phyloP scores from a whole-genome alignment of 2,329 filamentous ascomycete species.

The Talaromyces sp. region DNA sequence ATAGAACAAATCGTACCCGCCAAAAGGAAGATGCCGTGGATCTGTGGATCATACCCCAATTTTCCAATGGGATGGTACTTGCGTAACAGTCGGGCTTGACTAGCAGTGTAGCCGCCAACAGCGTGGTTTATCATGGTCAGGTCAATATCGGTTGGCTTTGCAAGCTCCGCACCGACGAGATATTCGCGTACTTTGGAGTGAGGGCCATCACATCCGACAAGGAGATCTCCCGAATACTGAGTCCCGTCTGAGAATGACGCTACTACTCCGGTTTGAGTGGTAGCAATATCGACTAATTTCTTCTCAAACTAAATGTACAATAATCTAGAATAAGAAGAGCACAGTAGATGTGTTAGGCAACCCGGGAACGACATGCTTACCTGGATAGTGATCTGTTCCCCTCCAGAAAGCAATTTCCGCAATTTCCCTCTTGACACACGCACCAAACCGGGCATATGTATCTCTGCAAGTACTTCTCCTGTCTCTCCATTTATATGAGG shows the following conservation, averaged over 20 bases:
- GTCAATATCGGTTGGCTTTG: slow-evolving; percentile 1
- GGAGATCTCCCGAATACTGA: background rate
- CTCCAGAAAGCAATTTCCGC: background rate
- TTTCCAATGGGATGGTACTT: slow-evolving; percentile 8
- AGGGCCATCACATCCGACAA: slow-evolving; percentile 5
- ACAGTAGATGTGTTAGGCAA: background rate
- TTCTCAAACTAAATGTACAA: background rate
- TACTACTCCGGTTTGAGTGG: background rate
- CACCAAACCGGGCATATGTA: slow-evolving; percentile 1
- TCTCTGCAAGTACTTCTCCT: slow-evolving; percentile 1
- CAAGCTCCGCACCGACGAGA: slow-evolving; percentile 5
- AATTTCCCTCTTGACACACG: slow-evolving; percentile 4
- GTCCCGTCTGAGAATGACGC: slow-evolving; percentile 1
- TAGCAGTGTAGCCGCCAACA: background rate
- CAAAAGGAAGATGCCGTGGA: slow-evolving; percentile 4
- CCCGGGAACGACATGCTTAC: background rate
- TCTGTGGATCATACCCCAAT: slow-evolving; percentile 5
- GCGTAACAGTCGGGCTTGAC: background rate
- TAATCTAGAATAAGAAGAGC: background rate
- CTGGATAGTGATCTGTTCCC: background rate
- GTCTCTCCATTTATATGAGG: slow-evolving; percentile 7
- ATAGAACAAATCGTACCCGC: background rate
- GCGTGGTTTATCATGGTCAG: slow-evolving; percentile 6
- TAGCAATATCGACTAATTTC: background rate
- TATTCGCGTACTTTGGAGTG: slow-evolving; percentile 3